Percentiles rank a stretch among this genome's conserved stretches.
phyloP scores from a whole-genome alignment of 1,139 yeast genomes.

The Blastobotrys persicus region DNA sequence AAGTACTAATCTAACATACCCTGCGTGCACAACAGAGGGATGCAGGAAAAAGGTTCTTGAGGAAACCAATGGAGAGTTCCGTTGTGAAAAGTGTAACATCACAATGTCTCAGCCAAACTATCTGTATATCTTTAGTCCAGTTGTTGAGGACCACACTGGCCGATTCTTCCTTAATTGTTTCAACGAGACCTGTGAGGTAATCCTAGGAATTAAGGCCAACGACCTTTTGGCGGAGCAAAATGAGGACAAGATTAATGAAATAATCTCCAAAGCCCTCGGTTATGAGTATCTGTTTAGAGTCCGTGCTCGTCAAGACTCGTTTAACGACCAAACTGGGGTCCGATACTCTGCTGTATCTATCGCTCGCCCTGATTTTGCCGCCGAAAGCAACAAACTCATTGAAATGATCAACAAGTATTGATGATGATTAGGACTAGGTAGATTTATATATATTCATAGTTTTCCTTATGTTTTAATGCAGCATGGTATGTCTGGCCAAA shows the following conservation, averaged over 20 bases:
- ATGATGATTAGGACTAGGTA: background rate
- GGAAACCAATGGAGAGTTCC: constrained; percentile 74
- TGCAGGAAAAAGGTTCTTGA: constrained; percentile 85
- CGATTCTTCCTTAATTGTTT: constrained; percentile 86
- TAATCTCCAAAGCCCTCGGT: constrained; percentile 56
- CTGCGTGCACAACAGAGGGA: constrained; percentile 73
- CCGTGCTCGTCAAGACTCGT: constrained; percentile 79
- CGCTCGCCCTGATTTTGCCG: constrained; percentile 54
- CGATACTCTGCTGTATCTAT: constrained; percentile 67
- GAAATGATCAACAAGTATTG: constrained; percentile 40
- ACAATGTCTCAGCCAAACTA: constrained; percentile 66
- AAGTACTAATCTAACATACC: constrained; percentile 77
- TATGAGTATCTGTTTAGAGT: constrained; percentile 71
- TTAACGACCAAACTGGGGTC: constrained; percentile 73
- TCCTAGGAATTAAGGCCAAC: constrained; percentile 60
- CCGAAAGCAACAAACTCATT: constrained; percentile 61
- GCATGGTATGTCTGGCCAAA: background rate
- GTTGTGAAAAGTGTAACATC: constrained; percentile 88
- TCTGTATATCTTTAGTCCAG: constrained; percentile 71
- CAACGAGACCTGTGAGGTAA: constrained; percentile 72
- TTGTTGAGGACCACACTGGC: constrained; percentile 75
- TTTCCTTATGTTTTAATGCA: background rate
- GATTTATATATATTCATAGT: constrained; percentile 8
- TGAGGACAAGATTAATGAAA: constrained; percentile 47
- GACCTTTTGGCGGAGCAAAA: constrained; percentile 53